A percentile compares a stretch with the other conserved stretches of the same genome.
These are phyloP conservation scores for Barbarea vulgaris DNA, from an alignment of 345 rosid genomes.

Conservation along the genomic window DNA sequence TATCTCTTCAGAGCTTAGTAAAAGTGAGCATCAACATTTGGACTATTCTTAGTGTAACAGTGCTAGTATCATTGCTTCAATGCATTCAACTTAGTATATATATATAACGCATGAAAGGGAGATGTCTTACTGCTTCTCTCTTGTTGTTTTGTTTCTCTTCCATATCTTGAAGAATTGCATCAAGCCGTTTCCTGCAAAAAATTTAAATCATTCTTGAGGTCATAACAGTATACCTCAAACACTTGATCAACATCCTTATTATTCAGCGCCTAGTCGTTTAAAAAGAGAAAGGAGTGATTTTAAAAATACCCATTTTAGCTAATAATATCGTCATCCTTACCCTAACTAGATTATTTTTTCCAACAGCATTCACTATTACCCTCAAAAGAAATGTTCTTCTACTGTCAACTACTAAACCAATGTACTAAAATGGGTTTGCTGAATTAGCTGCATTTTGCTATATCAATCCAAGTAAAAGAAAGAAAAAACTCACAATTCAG, in stretches of 20 bases:
- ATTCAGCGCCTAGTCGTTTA: not conserved
- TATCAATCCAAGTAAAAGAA: not conserved
- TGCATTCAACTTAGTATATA: constrained; percentile 6
- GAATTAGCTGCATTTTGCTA: not conserved
- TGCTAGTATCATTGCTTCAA: not conserved
- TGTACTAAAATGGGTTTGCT: not conserved
- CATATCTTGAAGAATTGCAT: constrained; percentile 80
- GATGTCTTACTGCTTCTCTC: constrained; percentile 71
- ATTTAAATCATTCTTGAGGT: constrained; percentile 16
- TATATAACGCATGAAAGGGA: constrained; percentile 2
- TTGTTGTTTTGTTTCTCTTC: constrained; percentile 92
- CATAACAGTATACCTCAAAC: constrained; percentile 3
- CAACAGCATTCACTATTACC: not conserved
- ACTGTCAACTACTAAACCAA: not conserved
- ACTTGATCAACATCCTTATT: constrained; percentile 8
- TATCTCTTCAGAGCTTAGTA: not conserved
- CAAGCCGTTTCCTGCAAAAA: constrained; percentile 82
- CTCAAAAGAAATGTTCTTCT: not conserved
- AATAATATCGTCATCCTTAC: not conserved
- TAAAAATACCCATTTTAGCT: not conserved
- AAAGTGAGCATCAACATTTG: not conserved
- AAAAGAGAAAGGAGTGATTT: not conserved
- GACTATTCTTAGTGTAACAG: not conserved
- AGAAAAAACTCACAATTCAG: constrained; percentile 67
- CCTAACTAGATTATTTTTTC: not conserved